phyloP scores from a whole-genome alignment of 2,329 filamentous ascomycete species.

The Verticillium zaregamsianum region DNA sequence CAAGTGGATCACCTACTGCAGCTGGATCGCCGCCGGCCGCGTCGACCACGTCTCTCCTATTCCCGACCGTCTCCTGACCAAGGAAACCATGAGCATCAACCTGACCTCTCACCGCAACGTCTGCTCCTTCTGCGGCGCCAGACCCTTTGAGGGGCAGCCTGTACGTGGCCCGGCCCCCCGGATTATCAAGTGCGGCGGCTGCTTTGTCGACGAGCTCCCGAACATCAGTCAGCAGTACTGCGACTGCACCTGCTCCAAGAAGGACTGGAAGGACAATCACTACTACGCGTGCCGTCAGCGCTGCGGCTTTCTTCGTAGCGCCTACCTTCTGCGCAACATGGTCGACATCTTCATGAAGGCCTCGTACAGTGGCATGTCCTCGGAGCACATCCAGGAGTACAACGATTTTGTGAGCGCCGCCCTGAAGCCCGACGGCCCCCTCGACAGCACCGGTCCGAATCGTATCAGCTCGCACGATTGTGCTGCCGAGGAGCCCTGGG shows the following conservation, averaged over 20 bases:
- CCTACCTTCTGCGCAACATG: conserved; percentile 2
- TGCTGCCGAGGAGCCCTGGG: not conserved
- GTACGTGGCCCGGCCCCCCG: not conserved
- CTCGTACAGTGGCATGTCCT: conserved; percentile 4
- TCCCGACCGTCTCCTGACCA: not conserved
- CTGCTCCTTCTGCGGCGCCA: not conserved
- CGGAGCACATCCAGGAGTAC: not conserved
- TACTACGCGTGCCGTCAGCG: conserved; percentile 5
- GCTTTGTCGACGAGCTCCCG: conserved; percentile 2
- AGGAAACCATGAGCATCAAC: not conserved
- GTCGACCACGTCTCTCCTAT: conserved; percentile 1
- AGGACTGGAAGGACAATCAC: conserved; percentile 7
- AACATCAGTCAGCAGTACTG: conserved; percentile 8
- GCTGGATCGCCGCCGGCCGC: conserved; percentile 9
- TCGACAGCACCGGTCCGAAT: not conserved
- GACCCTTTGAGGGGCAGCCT: not conserved
- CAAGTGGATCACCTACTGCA: conserved; percentile 1
- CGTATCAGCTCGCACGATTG: not conserved
- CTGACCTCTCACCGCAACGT: not conserved
- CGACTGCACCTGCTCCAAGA: conserved; percentile 4
- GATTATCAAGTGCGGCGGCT: conserved; percentile 5
- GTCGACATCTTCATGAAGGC: conserved; percentile 4
- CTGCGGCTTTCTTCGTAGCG: conserved; percentile 8
- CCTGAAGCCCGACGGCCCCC: not conserved
- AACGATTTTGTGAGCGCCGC: not conserved